Base-by-base conservation (phyloP, 306 rosid species). In the Cicer bijugum region DNA sequence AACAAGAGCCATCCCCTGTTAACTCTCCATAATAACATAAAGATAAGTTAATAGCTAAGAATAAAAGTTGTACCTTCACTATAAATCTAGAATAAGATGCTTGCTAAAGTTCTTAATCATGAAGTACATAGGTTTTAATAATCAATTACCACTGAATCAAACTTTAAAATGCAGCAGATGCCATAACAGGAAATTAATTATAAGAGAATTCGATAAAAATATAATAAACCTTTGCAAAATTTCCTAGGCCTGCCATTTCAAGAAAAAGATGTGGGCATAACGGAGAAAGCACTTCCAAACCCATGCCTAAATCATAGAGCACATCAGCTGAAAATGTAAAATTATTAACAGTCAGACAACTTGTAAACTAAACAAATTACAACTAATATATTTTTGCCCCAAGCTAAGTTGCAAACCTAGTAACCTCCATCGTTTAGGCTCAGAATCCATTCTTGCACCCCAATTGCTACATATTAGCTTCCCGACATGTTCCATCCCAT, bases 371-470 rank as follows among this genome's bases (percentile, higher is more conserved):
- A 47, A 46, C 62, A 23, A 66, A 12, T 48, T 56, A 33, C 6
- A 55, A 28, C 47, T 46, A 75, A 60, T 11, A 71, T 1, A 23
- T 28, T 28, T 28, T 28, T 28, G 61, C 52, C 14, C 40, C 58
- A 53, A 59, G 62, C 71, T 68, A 40, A 84, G 42, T 75, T 46
- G 69, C 84, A 83, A 75, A 94, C 99, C 99, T 20, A 94, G 58
- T 71, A 94, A 83, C 79, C 99, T 89, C 97, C 99, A 94, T 23
- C 89, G 82, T 78, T 91, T 91, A 57, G 98, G 97, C 73, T 94
- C 99, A 0, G 97, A 94, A 85, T 94, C 98, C 99, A 94, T 94
- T 86, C 96, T 88, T 77, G 99, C 90, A 3, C 99, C 99, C 87
- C 93, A 83, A 75, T 86, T 91, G 69, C 95, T 91, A 80, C 99